Conservation (phyloP, 352 stramenopile genomes). For the Pythium sp. region DNA sequence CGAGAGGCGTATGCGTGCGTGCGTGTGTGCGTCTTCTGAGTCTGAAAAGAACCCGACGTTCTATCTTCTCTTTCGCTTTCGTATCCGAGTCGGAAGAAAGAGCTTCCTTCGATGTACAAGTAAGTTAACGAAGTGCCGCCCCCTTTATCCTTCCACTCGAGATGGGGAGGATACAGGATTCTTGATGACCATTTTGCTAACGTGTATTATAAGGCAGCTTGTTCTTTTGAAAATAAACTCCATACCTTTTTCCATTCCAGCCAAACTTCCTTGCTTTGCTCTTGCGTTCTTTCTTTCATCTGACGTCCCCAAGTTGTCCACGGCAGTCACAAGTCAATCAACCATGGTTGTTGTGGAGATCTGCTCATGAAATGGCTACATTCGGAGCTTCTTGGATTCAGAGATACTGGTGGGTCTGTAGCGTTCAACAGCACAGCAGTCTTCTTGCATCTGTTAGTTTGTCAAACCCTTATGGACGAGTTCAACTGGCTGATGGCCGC, state of each 20-base stretch:
- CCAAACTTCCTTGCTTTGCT: background rate
- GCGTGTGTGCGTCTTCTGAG: conserved; percentile 23
- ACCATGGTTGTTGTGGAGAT: background rate
- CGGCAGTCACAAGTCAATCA: background rate
- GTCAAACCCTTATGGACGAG: no score
- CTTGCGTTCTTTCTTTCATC: background rate
- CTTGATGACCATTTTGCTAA: conserved; percentile 68
- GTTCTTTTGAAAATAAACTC: conserved; percentile 68
- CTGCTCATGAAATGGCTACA: background rate
- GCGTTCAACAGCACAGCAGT: background rate
- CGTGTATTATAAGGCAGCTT: conserved; percentile 71
- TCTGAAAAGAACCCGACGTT: conserved; percentile 25
- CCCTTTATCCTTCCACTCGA: conserved; percentile 38
- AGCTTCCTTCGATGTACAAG: conserved; percentile 76
- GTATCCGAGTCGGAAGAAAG: conserved; percentile 64
- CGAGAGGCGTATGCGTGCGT: conserved; percentile 16
- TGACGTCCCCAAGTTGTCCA: background rate
- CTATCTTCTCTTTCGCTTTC: conserved; percentile 31
- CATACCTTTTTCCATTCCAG: conserved; percentile 12
- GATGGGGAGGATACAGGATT: conserved; percentile 34
- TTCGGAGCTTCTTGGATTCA: background rate
- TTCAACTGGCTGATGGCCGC: background rate
- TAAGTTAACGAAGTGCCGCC: conserved; percentile 52
- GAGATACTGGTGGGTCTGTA: background rate
- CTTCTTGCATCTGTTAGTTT: no score